Evolutionary conservation across 495 filamentous ascomycete species (phyloP), one percentile per base, ranked within the genome.

Genomic region (Pyrenopolyporus hunteri): DNA sequence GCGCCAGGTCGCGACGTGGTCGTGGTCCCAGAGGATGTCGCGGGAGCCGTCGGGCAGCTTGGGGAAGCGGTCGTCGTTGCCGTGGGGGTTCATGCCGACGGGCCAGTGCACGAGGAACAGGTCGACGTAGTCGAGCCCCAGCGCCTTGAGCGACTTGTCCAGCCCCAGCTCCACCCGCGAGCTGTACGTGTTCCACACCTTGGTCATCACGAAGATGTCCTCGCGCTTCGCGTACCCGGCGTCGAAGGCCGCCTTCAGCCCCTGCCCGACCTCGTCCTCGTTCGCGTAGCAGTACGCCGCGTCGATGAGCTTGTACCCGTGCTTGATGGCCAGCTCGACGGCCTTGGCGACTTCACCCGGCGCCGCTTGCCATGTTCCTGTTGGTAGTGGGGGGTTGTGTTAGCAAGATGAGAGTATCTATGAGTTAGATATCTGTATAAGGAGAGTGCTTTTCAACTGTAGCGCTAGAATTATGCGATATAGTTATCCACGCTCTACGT

Each of bases 91-190:
- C 88, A 95, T 90, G 51, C 89, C 83, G 42, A 92, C 75, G 2
- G 91, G 89, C 90, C 90, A 93, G 74, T 96, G 90, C 64, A 85
- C 77, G 14, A 96, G 76, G 68, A 87, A 93, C 53, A 96, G 74
- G 73, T 96, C 92, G 6, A 96, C 80, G 74, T 96, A 95, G 51
- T 90, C 85, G 55, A 93, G 71, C 22, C 87, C 86, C 46, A 96
- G 72, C 42, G 80, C 80, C 73, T 85, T 83, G 66, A 96, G 76
- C 59, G 85, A 88, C 73, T 85, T 81, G 56, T 93, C 83, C 13
- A 95, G 73, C 1, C 80, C 85, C 43, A 86, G 75, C 72, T 88
- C 85, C 11, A 87, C 85, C 1, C 86, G 79, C 7, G 78, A 81
- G 70, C 87, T 85, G 73, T 87, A 93, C 14, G 90, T 91, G 64